Percentiles rank a stretch among this genome's conserved stretches.
Conservation (phyloP, 2,329 filamentous ascomycete genomes). For the Tolypocladium tundrense region DNA sequence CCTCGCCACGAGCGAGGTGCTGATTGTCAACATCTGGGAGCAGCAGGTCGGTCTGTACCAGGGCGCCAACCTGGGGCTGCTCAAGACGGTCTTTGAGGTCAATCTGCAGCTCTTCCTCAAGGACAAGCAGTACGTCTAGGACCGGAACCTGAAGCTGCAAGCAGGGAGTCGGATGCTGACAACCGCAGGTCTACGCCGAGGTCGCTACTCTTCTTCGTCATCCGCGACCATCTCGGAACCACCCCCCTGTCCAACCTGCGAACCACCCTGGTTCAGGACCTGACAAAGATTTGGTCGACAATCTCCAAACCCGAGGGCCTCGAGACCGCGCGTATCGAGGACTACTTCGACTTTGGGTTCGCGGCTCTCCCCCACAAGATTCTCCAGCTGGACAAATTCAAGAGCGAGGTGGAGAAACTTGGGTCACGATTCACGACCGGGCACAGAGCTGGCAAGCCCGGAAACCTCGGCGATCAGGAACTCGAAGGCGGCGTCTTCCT, state of each 20-base stretch:
- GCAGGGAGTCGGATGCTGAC: constrained; percentile 8
- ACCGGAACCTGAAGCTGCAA: neutral
- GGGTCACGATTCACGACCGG: constrained; percentile 75
- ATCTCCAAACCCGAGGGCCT: constrained; percentile 86
- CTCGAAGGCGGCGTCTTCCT: constrained; percentile 75
- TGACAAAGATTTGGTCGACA: constrained; percentile 84
- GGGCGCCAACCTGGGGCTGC: constrained; percentile 94
- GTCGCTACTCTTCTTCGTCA: constrained; percentile 95
- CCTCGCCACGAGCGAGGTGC: constrained; percentile 90
- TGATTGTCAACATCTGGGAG: constrained; percentile 99
- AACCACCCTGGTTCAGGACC: constrained; percentile 80
- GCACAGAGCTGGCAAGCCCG: constrained; percentile 57
- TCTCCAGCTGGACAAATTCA: constrained; percentile 85
- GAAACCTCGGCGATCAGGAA: constrained; percentile 57
- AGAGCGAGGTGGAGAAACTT: constrained; percentile 67
- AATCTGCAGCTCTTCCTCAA: constrained; percentile 96
- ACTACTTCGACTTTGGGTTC: constrained; percentile 98
- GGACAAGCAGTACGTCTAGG: constrained; percentile 65
- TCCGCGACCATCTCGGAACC: constrained; percentile 88
- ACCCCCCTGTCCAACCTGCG: constrained; percentile 86
- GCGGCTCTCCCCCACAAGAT: constrained; percentile 94
- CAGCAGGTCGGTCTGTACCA: constrained; percentile 97
- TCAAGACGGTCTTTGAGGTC: constrained; percentile 99
- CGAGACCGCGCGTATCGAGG: constrained; percentile 80
- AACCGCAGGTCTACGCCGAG: constrained; percentile 63